phyloP scores from a whole-genome alignment of 768 basidiomycete genomes.

The Trametes punicea region DNA sequence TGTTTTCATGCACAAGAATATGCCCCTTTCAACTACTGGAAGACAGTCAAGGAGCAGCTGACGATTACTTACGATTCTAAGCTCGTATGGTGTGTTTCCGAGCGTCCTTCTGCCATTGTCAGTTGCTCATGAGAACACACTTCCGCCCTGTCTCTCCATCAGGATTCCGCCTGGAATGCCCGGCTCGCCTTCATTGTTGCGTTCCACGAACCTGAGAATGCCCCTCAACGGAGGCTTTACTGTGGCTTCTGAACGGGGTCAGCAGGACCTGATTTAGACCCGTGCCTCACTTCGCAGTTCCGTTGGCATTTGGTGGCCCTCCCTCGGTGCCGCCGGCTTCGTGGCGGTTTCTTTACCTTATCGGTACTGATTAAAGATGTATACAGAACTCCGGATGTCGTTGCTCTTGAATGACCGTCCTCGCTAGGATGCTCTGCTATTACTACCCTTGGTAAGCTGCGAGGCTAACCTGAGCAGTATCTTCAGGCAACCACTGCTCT shows the following conservation, averaged over 20 bases:
- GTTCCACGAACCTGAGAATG: constrained; percentile 11
- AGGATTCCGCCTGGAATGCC: not conserved
- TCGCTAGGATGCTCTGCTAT: not conserved
- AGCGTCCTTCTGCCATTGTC: no score
- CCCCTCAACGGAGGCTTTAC: constrained; percentile 6
- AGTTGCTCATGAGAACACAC: not conserved
- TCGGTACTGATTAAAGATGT: not conserved
- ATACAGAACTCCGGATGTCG: not conserved
- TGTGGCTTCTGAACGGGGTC: constrained; percentile 9
- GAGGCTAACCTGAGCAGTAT: not conserved
- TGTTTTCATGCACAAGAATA: no score
- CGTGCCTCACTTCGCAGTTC: not conserved
- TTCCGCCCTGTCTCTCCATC: not conserved
- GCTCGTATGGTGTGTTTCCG: no score
- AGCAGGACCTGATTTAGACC: not conserved
- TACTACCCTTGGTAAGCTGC: constrained; percentile 1
- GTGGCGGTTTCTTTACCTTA: not conserved
- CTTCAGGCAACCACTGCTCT: no score
- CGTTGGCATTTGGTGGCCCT: not conserved
- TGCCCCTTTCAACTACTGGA: no score
- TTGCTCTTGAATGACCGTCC: not conserved
- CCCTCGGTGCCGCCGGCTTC: constrained; percentile 5
- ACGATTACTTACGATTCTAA: no score
- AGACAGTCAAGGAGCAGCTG: no score
- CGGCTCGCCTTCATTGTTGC: not conserved